Conservation (phyloP, 2,329 filamentous ascomycete species). For the Cladosporium colombiae region DNA sequence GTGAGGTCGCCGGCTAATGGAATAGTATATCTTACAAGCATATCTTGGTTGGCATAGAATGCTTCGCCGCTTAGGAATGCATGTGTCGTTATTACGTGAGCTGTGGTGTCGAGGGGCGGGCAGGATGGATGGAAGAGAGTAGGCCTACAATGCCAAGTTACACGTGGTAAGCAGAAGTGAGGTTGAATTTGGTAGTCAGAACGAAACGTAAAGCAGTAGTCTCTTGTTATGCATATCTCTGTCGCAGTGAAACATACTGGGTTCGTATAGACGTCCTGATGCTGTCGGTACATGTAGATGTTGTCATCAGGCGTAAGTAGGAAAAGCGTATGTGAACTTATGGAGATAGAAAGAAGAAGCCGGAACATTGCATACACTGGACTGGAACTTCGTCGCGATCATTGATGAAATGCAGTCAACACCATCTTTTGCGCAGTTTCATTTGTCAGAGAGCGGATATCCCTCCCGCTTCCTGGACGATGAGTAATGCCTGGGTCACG, state of each 20-base stretch:
- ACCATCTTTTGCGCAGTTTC: background rate
- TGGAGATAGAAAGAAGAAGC: too few relatives aligned
- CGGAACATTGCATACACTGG: too few relatives aligned
- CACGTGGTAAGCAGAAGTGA: too few relatives aligned
- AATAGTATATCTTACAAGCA: too few relatives aligned
- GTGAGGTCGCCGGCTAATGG: too few relatives aligned
- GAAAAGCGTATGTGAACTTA: too few relatives aligned
- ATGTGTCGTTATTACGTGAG: too few relatives aligned
- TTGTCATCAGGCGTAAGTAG: too few relatives aligned
- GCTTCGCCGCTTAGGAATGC: too few relatives aligned
- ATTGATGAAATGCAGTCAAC: background rate
- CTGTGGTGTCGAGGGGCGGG: background rate
- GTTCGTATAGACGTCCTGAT: background rate
- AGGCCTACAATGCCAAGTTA: background rate
- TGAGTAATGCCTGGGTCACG: constrained; percentile 39
- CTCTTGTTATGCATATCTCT: background rate
- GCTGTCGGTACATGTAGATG: too few relatives aligned
- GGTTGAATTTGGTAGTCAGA: too few relatives aligned
- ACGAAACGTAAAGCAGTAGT: background rate
- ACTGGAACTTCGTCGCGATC: background rate
- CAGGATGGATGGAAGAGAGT: background rate
- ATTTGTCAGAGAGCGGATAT: background rate
- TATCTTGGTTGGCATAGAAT: too few relatives aligned
- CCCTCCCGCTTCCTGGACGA: constrained; percentile 18
- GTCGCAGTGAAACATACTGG: background rate